Percentiles rank a stretch among this genome's conserved stretches.
Conservation (phyloP, 768 basidiomycete genomes). For the Auricularia heimuer region DNA sequence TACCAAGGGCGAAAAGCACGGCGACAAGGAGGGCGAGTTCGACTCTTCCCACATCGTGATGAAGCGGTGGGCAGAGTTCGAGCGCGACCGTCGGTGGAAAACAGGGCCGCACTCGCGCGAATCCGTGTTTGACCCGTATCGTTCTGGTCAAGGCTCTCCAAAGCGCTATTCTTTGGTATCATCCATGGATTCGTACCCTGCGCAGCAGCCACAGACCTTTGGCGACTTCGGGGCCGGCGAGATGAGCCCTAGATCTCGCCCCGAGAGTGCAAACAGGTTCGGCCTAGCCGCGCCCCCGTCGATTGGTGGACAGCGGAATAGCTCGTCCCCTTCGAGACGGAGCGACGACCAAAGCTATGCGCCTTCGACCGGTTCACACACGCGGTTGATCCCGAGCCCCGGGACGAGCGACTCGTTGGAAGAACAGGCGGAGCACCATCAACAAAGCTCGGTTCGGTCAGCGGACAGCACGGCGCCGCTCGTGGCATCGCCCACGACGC, state of each 20-base stretch:
- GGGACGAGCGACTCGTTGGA: background rate
- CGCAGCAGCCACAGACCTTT: background rate
- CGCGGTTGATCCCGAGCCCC: background rate
- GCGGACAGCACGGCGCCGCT: background rate
- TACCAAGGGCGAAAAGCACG: constrained; percentile 52
- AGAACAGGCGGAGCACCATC: background rate
- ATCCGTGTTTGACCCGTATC: constrained; percentile 40
- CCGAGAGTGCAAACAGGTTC: background rate
- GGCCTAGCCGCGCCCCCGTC: background rate
- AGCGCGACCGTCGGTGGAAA: constrained; percentile 91
- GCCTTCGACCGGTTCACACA: background rate
- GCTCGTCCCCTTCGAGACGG: background rate
- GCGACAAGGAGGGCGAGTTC: constrained; percentile 95
- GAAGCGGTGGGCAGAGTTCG: constrained; percentile 99
- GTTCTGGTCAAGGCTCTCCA: constrained; percentile 25
- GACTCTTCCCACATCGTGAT: constrained; percentile 95
- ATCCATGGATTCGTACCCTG: constrained; percentile 1
- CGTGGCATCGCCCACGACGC: background rate
- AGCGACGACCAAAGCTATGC: background rate
- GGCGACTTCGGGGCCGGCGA: background rate
- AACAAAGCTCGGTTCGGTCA: background rate
- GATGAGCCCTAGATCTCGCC: background rate
- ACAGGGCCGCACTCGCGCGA: constrained; percentile 76
- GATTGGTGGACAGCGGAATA: background rate
- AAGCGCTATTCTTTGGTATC: constrained; percentile 36